Evolutionary conservation across 2,329 filamentous ascomycete species (phyloP), one percentile per base, ranked within the genome.

Genomic region (Colletotrichum karsti): DNA sequence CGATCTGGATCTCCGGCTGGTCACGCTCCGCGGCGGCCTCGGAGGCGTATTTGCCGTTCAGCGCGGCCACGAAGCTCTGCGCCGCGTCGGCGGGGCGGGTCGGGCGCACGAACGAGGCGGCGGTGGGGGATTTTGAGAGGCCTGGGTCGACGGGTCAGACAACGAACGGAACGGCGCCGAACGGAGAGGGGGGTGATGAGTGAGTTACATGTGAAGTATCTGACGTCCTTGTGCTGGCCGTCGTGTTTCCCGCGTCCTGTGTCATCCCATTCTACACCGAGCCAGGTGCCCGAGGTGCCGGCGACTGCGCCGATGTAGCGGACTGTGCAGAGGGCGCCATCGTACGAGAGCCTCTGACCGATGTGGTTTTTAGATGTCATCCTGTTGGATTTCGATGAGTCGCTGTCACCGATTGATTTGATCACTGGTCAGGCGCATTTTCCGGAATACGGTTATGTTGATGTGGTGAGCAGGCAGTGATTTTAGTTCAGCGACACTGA

Each of bases 221-320:
- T 90, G 69, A 87, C 84, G 67, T 92, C 93, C 71, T 92, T 90
- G 80, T 97, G 90, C 69, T 91, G 90, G 67, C 96, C 96, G 75
- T 95, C 89, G 80, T 99, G 95, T 83, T 98, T 98, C 69, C 96
- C 96, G 74, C 95, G 88, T 39, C 85, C 86, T 63, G 90, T 83
- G 78, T 98, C 93, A 80, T 98, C 95, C 96, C 96, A 99, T 86
- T 99, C 96, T 53, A 98, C 93, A 51, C 96, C 96, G 35, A 98
- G 87, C 95, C 95, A 98, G 70, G 87, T 84, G 54, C 94, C 93
- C 46, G 88, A 85, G 8, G 94, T 95, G 72, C 92, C 93, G 56
- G 88, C 85, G 7, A 98, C 92, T 35, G 87, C 79, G 48, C 96
- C 96, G 69, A 93, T 81, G 76, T 95, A 98, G 69, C 94, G 91